These are phyloP conservation scores for Nannochloris sp. DNA, from an alignment of 139 green algal species.

Conservation along the genomic window DNA sequence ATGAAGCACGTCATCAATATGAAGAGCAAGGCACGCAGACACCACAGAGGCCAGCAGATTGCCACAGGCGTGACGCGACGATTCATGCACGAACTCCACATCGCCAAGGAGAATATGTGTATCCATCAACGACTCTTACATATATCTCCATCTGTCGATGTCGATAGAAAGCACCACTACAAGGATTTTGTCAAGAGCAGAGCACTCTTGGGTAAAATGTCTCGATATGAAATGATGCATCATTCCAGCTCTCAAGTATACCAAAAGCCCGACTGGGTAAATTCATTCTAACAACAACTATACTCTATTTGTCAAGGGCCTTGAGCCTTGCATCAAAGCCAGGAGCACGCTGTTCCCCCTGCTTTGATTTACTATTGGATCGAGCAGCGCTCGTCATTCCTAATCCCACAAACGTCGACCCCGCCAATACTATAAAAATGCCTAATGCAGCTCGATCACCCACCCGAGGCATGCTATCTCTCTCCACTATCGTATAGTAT, in stretches of 20 bases:
- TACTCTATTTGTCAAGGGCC: background rate
- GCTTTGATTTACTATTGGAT: background rate
- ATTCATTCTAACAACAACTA: background rate
- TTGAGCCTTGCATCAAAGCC: constrained; percentile 10
- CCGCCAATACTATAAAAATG: constrained; percentile 16
- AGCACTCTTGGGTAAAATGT: constrained; percentile 8
- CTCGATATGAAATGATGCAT: background rate
- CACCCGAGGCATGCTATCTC: background rate
- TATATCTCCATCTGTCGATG: background rate
- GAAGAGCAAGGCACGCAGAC: too few species aligned
- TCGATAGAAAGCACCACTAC: background rate
- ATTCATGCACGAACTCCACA: background rate
- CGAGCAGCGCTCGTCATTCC: constrained; percentile 8
- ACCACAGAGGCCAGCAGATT: too few species aligned
- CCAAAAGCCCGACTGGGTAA: background rate
- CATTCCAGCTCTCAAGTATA: too few species aligned
- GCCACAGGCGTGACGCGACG: constrained; percentile 6
- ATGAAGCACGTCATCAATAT: too few species aligned
- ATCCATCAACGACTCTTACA: constrained; percentile 15
- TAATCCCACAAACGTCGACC: constrained; percentile 26
- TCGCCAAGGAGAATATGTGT: constrained; percentile 13
- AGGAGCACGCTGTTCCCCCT: background rate
- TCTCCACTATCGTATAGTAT: background rate
- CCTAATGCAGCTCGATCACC: constrained; percentile 17
- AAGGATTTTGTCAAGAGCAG: constrained; percentile 2